These are phyloP conservation scores for Tylopilus plumbeoviolaceoides DNA, from an alignment of 768 basidiomycete genomes.

Conservation along the genomic window DNA sequence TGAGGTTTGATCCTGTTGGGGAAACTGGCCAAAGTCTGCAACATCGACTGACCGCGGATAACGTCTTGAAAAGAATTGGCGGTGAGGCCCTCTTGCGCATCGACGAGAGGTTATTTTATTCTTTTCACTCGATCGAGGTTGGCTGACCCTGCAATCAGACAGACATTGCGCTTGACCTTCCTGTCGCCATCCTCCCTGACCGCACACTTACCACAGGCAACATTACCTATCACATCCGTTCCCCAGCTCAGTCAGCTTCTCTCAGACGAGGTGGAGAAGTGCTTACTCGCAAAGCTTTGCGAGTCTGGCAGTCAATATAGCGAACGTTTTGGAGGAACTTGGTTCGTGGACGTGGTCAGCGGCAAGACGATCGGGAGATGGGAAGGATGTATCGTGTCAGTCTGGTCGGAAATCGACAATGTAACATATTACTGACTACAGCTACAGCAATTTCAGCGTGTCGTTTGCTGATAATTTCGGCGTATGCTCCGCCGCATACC, in stretches of 20 bases:
- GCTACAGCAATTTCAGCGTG: constrained; percentile 60
- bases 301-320: constrained; percentile 58
- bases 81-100: constrained; percentile 75
- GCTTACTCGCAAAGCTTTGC: constrained; percentile 65
- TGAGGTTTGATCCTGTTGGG: constrained; percentile 62
- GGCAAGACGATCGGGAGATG: constrained; percentile 66
- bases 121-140: not conserved
- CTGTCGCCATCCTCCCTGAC: constrained; percentile 68
- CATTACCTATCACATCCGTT: constrained; percentile 66
- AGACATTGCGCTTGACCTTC: constrained; percentile 73
- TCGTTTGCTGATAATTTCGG: constrained; percentile 45
- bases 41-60: constrained; percentile 39
- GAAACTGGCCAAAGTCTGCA: constrained; percentile 63
- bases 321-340: constrained; percentile 50
- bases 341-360: constrained; percentile 74
- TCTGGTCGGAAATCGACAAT: constrained; percentile 11
- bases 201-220: constrained; percentile 81
- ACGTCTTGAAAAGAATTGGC: constrained; percentile 43
- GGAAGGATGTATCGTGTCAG: constrained; percentile 76
- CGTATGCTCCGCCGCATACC: constrained; percentile 58
- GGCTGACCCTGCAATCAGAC: constrained; percentile 37
- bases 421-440: constrained; percentile 4
- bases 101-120: constrained; percentile 50
- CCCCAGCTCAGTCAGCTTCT: constrained; percentile 74
- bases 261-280: constrained; percentile 71